Percentiles rank a stretch among this genome's conserved stretches.
phyloP scores from a whole-genome alignment of 148 eudicot genomes.

The Chenopodium formosanum region DNA sequence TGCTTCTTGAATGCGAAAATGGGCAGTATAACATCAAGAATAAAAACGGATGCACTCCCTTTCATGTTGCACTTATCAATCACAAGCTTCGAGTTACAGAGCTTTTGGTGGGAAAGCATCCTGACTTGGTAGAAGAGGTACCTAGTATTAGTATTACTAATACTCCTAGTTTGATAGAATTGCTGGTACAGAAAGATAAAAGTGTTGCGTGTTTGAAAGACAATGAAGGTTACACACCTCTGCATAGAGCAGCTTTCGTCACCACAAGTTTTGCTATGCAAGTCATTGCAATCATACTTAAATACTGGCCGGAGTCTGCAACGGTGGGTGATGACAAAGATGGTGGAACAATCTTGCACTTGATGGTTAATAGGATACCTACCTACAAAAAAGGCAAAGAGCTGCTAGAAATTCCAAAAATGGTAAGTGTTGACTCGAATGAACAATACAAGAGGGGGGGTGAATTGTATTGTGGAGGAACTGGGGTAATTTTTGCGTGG shows the following conservation, averaged over 20 bases:
- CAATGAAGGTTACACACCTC: background rate
- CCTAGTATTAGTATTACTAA: background rate
- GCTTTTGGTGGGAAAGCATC: background rate
- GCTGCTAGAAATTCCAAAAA: background rate
- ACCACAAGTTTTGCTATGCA: background rate
- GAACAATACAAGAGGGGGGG: too few species aligned
- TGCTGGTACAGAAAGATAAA: background rate
- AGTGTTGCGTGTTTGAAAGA: background rate
- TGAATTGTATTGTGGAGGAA: too few species aligned
- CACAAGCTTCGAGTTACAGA: background rate
- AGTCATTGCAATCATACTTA: background rate
- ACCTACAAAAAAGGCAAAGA: background rate
- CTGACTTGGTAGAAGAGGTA: background rate
- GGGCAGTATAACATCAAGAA: background rate
- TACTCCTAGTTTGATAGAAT: background rate
- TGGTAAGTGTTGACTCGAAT: too few species aligned
- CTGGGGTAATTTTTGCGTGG: too few species aligned
- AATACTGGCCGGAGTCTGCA: background rate
- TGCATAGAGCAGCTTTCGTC: conserved; percentile 1
- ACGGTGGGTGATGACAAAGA: background rate
- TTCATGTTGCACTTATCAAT: background rate
- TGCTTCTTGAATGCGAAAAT: background rate
- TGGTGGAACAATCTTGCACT: background rate
- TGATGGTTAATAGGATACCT: background rate
- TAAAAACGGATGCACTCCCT: background rate